Conservation (phyloP, 768 basidiomycete genomes). For the Boletellus sp. region DNA sequence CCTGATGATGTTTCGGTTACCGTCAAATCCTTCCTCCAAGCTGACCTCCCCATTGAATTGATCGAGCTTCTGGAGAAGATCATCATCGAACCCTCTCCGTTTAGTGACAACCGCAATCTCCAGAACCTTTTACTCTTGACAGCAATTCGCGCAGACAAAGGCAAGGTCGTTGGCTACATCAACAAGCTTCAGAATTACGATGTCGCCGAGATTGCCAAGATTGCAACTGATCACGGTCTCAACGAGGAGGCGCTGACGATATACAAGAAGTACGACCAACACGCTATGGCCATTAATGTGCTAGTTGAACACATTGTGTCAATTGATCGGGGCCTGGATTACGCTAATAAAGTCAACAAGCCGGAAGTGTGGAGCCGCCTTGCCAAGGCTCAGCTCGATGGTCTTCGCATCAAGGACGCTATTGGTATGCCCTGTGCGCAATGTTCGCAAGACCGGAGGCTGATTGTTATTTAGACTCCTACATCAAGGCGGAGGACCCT, state of each 20-base stretch:
- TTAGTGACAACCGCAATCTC: constrained; percentile 95
- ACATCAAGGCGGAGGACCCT: constrained; percentile 96
- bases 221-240: constrained; percentile 92
- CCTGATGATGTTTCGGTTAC: constrained; percentile 98
- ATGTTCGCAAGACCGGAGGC: background rate
- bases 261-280: constrained; percentile 96
- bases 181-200: constrained; percentile 97
- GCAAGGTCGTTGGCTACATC: constrained; percentile 97
- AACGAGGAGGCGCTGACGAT: constrained; percentile 96
- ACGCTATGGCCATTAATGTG: constrained; percentile 94
- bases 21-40: constrained; percentile 97
- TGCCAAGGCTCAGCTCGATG: constrained; percentile 98
- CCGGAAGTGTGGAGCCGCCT: constrained; percentile 97
- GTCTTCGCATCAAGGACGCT: constrained; percentile 95
- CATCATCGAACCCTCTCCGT: constrained; percentile 93
- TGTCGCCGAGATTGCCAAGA: constrained; percentile 89
- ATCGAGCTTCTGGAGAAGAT: constrained; percentile 99
- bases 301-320: constrained; percentile 98
- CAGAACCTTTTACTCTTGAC: constrained; percentile 95
- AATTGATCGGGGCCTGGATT: constrained; percentile 93
- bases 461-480: constrained; percentile 64
- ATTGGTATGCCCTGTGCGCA: constrained; percentile 60
- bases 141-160: constrained; percentile 95
- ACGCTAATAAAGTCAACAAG: constrained; percentile 92
- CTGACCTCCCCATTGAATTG: constrained; percentile 94